Percentiles rank a stretch among this genome's conserved stretches.
phyloP scores from a whole-genome alignment of 768 basidiomycete species.

The Phaeolepiota aurea region DNA sequence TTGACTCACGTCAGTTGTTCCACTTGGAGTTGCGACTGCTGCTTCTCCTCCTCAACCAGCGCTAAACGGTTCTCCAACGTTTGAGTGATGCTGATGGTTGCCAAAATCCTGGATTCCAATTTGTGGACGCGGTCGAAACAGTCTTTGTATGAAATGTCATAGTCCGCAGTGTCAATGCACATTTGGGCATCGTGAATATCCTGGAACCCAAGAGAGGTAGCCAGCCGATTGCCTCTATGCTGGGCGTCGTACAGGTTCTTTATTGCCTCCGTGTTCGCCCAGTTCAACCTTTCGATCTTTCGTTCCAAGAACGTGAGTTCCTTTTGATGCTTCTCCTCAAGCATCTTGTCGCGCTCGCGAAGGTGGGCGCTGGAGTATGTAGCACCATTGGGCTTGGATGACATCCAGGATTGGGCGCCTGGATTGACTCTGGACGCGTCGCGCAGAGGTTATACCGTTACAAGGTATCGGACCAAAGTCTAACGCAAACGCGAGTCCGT shows the following conservation, averaged over 20 bases:
- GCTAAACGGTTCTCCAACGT: too few species aligned
- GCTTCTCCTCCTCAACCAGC: too few species aligned
- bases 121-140: conserved; percentile 23
- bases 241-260: conserved; percentile 29
- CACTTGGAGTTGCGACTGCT: too few species aligned
- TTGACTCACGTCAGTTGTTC: too few species aligned
- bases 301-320: conserved; percentile 20
- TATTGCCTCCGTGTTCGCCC: conserved; percentile 23
- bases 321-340: conserved; percentile 24
- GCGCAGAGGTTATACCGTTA: too few species aligned
- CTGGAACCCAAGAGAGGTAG: conserved; percentile 33
- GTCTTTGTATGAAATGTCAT: conserved; percentile 23
- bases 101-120: conserved; percentile 19
- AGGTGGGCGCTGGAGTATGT: conserved; percentile 23
- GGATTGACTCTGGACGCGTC: too few species aligned
- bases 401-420: too few species aligned
- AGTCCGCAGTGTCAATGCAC: conserved; percentile 26
- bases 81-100: too few species aligned
- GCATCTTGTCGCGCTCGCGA: conserved; percentile 26
- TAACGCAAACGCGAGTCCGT: neutral
- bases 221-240: conserved; percentile 28
- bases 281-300: conserved; percentile 21
- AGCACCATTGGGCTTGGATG: neutral
- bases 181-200: conserved; percentile 34
- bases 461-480: neutral